Percentiles rank a stretch among this genome's conserved stretches.
Evolutionary conservation across 1,139 yeast species (phyloP).

Genomic region (Geotrichum citri-aurantii): DNA sequence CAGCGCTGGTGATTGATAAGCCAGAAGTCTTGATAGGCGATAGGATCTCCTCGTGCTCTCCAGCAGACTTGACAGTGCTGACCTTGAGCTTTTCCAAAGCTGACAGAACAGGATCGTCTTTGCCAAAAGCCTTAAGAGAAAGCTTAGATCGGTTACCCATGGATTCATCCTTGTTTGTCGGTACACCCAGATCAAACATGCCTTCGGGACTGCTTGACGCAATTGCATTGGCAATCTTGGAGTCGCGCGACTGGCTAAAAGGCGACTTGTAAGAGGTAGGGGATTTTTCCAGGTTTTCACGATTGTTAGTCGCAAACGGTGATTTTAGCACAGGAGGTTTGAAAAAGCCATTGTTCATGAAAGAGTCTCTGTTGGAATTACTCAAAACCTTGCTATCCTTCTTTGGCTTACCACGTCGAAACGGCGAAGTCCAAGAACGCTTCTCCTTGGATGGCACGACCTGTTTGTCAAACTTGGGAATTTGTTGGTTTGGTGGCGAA

Average conservation of each 20-base stretch:
- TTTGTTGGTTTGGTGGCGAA: background rate
- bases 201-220: conserved; percentile 21
- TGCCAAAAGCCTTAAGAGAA: conserved; percentile 26
- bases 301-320: background rate
- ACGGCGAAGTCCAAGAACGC: conserved; percentile 40
- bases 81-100: conserved; percentile 60
- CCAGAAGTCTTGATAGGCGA: background rate
- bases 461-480: background rate
- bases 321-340: conserved; percentile 4
- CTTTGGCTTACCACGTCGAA: conserved; percentile 31
- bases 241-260: background rate
- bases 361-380: conserved; percentile 19
- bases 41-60: background rate
- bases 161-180: conserved; percentile 8
- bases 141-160: conserved; percentile 20
- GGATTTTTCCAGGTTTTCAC: background rate
- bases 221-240: background rate
- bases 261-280: conserved; percentile 8
- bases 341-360: conserved; percentile 2
- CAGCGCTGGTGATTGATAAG: background rate
- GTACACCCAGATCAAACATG: conserved; percentile 33
- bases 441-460: conserved; percentile 1
- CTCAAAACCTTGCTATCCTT: conserved; percentile 27
- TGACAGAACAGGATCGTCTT: conserved; percentile 48
- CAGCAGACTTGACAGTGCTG: conserved; percentile 13